Evolutionary conservation across 495 filamentous ascomycete species (phyloP).

Genomic region (Lindgomyces ingoldianus): DNA sequence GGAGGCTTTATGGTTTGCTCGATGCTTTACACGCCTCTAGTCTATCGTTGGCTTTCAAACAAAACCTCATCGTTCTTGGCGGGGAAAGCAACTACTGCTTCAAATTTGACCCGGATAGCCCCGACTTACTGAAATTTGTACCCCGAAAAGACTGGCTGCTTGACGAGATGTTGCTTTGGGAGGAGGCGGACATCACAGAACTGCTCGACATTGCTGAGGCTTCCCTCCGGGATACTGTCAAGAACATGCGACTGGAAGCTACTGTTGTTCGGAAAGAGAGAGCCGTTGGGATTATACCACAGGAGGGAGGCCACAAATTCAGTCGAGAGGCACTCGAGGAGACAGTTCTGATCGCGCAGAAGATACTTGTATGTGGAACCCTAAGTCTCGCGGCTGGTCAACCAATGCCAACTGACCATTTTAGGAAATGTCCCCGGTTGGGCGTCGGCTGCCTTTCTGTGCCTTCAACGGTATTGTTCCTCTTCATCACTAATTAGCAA

Average conservation of each 20-base stretch:
- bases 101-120: slow-evolving; percentile 60
- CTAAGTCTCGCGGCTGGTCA: background rate
- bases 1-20: slow-evolving; percentile 78
- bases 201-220: slow-evolving; percentile 86
- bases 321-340: slow-evolving; percentile 89
- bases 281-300: slow-evolving; percentile 86
- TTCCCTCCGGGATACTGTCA: slow-evolving; percentile 75
- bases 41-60: slow-evolving; percentile 63
- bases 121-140: slow-evolving; percentile 60
- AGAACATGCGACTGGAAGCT: slow-evolving; percentile 74
- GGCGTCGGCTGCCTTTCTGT: slow-evolving; percentile 80
- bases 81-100: slow-evolving; percentile 83
- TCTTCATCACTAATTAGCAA: background rate
- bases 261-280: slow-evolving; percentile 83
- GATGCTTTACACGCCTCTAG: slow-evolving; percentile 71
- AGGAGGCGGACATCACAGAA: slow-evolving; percentile 69
- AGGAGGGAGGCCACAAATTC: slow-evolving; percentile 59
- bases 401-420: background rate
- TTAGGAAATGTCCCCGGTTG: slow-evolving; percentile 69
- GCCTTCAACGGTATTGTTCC: slow-evolving; percentile 79
- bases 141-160: slow-evolving; percentile 75
- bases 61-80: slow-evolving; percentile 87
- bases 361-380: slow-evolving; percentile 58
- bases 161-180: slow-evolving; percentile 84
- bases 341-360: slow-evolving; percentile 90